Conservation (phyloP, 2,329 filamentous ascomycete genomes). For the Trichophyton rubrum region DNA sequence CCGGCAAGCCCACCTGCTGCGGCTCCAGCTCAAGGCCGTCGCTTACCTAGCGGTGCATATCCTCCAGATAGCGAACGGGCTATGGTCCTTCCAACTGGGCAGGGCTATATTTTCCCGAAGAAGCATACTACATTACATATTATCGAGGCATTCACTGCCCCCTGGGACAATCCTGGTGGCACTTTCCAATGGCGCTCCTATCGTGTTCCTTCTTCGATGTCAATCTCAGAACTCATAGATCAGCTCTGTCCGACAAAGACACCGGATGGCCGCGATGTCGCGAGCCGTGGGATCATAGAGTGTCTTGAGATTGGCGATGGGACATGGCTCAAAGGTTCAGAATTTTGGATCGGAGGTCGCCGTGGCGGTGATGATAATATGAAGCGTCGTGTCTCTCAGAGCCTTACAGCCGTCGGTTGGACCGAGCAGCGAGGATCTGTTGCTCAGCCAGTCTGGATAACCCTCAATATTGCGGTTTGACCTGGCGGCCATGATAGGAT, state of each 20-base stretch:
- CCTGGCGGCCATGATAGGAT: no score
- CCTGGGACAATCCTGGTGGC: slow-evolving; percentile 24
- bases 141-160: slow-evolving; percentile 33
- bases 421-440: slow-evolving; percentile 26
- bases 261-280: slow-evolving; percentile 10
- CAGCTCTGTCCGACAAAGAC: slow-evolving; percentile 47
- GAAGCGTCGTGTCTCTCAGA: slow-evolving; percentile 38
- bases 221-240: slow-evolving; percentile 45
- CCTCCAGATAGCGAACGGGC: slow-evolving; percentile 38
- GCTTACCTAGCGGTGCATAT: slow-evolving; percentile 40
- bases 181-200: slow-evolving; percentile 38
- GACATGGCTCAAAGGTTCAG: slow-evolving; percentile 47
- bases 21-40: slow-evolving; percentile 26
- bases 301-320: slow-evolving; percentile 44
- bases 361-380: slow-evolving; percentile 12
- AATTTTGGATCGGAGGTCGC: slow-evolving; percentile 34
- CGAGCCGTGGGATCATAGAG: slow-evolving; percentile 43
- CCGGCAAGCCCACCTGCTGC: slow-evolving; percentile 21
- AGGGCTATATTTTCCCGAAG: slow-evolving; percentile 49
- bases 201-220: slow-evolving; percentile 43
- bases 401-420: slow-evolving; percentile 49
- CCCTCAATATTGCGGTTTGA: not conserved
- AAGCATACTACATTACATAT: slow-evolving; percentile 50
- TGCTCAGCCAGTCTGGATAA: slow-evolving; percentile 16
- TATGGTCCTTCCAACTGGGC: slow-evolving; percentile 41